These are phyloP conservation scores for Coleophoma cylindrospora DNA, from an alignment of 2,329 filamentous ascomycete genomes.

Conservation along the genomic window DNA sequence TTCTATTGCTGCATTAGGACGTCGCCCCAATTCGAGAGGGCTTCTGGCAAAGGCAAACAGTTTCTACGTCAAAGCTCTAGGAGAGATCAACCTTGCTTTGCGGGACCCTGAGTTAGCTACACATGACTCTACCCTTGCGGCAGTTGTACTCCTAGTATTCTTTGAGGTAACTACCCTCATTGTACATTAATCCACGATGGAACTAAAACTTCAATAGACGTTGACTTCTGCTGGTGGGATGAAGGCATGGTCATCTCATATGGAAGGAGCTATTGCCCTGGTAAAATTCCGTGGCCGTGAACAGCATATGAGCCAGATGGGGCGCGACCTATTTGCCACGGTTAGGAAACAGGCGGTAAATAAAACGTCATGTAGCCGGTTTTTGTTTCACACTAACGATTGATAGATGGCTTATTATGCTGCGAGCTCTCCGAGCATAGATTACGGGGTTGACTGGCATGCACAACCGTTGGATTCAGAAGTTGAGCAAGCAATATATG, in stretches of 20 bases:
- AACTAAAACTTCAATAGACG: conserved; percentile 17
- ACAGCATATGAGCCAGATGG: conserved; percentile 44
- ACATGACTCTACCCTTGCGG: conserved; percentile 48
- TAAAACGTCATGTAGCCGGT: too few species aligned
- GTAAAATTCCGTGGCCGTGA: conserved; percentile 48
- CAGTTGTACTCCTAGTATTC: conserved; percentile 50
- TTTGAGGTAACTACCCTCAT: conserved; percentile 41
- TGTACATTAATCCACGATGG: not conserved
- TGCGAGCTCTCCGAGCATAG: too few species aligned
- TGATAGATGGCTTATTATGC: too few species aligned
- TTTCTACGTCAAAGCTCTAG: conserved; percentile 48
- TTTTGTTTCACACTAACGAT: too few species aligned
- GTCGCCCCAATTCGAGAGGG: conserved; percentile 31
- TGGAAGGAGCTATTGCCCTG: conserved; percentile 52
- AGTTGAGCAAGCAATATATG: conserved; percentile 12
- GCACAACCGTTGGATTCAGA: too few species aligned
- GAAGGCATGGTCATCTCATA: conserved; percentile 51
- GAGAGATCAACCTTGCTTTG: conserved; percentile 43
- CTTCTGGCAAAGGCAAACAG: conserved; percentile 33
- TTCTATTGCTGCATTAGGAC: conserved; percentile 48
- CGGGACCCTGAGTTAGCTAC: conserved; percentile 38
- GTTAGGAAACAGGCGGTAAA: conserved; percentile 44
- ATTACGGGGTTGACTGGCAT: too few species aligned
- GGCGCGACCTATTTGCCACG: conserved; percentile 47
- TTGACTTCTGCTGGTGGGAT: conserved; percentile 47